Evolutionary conservation across 2,329 filamentous ascomycete species (phyloP).

Genomic region (Penicillium olsonii): DNA sequence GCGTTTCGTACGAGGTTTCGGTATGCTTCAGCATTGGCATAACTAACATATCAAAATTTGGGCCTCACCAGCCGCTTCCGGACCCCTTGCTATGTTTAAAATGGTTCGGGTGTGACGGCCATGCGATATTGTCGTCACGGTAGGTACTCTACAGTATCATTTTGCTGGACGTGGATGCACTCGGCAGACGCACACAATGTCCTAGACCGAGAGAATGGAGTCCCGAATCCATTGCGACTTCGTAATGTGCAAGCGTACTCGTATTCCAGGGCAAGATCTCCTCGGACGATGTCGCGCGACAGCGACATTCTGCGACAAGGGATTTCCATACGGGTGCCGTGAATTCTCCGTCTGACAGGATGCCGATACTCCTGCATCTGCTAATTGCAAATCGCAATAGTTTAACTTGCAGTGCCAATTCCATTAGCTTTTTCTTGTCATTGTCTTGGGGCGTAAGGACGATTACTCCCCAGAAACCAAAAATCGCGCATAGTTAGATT

Average conservation of each 20-base stretch:
- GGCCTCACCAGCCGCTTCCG: conserved; percentile 20
- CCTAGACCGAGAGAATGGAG: conserved; percentile 2
- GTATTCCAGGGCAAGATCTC: background rate
- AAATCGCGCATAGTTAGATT: conserved; percentile 32
- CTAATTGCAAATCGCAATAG: conserved; percentile 6
- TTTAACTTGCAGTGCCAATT: conserved; percentile 8
- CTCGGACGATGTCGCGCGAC: conserved; percentile 16
- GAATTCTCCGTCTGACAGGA: conserved; percentile 17
- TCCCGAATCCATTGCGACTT: background rate
- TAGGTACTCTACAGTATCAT: conserved; percentile 1
- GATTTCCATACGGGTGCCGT: conserved; percentile 11
- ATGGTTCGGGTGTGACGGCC: conserved; percentile 8
- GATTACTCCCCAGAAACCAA: conserved; percentile 11
- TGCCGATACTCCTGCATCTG: background rate
- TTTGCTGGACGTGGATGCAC: conserved; percentile 2
- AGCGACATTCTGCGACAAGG: conserved; percentile 24
- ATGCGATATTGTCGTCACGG: conserved; percentile 11
- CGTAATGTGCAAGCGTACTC: too few relatives aligned
- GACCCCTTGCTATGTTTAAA: conserved; percentile 18
- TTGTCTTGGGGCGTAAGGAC: conserved; percentile 11
- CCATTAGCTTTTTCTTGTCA: conserved; percentile 9
- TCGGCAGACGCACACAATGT: background rate
- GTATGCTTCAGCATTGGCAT: conserved; percentile 15
- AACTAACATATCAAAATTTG: conserved; percentile 12
- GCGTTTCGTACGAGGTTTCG: background rate